Conservation (phyloP, 495 filamentous ascomycete genomes). For the Pseudomonodictys pantanalensis region DNA sequence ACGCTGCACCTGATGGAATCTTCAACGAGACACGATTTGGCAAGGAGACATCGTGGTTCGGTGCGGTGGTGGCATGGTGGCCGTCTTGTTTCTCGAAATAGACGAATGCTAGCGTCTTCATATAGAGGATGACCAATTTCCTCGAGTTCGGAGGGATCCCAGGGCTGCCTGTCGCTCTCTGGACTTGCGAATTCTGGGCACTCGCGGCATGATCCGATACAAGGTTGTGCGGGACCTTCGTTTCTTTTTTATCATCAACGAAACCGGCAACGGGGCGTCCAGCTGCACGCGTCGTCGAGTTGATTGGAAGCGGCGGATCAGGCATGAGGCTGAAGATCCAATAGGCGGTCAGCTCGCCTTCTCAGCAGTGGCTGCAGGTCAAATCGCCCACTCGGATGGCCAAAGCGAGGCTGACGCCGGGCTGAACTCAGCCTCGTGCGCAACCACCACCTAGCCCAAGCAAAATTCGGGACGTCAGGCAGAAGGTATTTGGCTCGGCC, state of each 20-base stretch:
- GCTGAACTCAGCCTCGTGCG: slow-evolving; percentile 35
- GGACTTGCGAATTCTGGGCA: not conserved
- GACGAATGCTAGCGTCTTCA: slow-evolving; percentile 14
- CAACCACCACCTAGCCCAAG: slow-evolving; percentile 8
- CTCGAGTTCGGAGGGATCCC: not conserved
- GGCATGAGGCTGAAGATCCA: slow-evolving; percentile 23
- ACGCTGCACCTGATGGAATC: not conserved
- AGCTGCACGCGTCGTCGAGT: slow-evolving; percentile 10
- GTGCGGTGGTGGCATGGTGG: not conserved
- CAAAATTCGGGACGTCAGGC: slow-evolving; percentile 31
- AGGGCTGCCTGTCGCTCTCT: not conserved
- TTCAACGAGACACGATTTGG: not conserved
- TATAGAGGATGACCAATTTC: slow-evolving; percentile 20
- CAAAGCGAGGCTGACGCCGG: slow-evolving; percentile 37
- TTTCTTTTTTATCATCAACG: slow-evolving; percentile 26
- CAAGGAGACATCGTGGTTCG: not conserved
- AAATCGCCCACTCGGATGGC: slow-evolving; percentile 30
- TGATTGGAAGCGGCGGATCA: slow-evolving; percentile 17
- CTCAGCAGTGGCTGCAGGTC: slow-evolving; percentile 29
- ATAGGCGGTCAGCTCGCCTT: slow-evolving; percentile 28
- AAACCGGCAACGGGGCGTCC: slow-evolving; percentile 18
- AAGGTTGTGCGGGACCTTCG: slow-evolving; percentile 25
- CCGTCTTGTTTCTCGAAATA: not conserved
- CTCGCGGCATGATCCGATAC: slow-evolving; percentile 26
- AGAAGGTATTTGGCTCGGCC: slow-evolving; percentile 27